phyloP scores from a whole-genome alignment of 176 grass and related monocot genomes.

The Phragmites australis region DNA sequence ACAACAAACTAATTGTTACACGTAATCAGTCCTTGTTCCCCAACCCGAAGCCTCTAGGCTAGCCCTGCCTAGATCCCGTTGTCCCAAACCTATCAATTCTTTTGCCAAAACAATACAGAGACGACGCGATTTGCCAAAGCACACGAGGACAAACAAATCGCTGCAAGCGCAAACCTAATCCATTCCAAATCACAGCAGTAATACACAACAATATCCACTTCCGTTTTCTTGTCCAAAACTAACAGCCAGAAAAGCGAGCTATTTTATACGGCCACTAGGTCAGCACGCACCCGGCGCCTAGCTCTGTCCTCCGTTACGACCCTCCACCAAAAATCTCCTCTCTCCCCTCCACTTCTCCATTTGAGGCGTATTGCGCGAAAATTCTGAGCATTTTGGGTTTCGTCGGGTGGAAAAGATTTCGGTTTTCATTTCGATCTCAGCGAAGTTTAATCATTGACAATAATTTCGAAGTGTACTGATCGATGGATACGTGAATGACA shows the following conservation, averaged over 20 bases:
- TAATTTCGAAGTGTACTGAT: too few relatives aligned
- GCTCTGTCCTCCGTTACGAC: not conserved
- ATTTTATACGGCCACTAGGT: constrained; percentile 25
- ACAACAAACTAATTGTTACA: too few relatives aligned
- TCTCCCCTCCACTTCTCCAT: not conserved
- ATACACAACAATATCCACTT: constrained; percentile 32
- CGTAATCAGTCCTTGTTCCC: not conserved
- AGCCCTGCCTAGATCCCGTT: not conserved
- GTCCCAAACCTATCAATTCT: not conserved
- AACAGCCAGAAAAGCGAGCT: not conserved
- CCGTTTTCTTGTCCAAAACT: not conserved
- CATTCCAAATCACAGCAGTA: not conserved
- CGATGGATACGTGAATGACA: too few relatives aligned
- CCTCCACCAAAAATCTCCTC: not conserved
- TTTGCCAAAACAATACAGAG: not conserved
- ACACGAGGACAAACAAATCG: not conserved
- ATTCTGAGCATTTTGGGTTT: not conserved
- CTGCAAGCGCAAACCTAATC: constrained; percentile 5
- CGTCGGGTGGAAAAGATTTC: not conserved
- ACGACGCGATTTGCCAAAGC: not conserved
- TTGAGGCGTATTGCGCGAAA: not conserved
- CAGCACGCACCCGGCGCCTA: constrained; percentile 10
- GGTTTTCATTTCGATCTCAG: too few relatives aligned
- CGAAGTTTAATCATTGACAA: too few relatives aligned
- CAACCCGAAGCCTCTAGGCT: too few relatives aligned